Base-by-base conservation (phyloP, 208 protist genomes). In the Jaenimonas drosophilae region DNA sequence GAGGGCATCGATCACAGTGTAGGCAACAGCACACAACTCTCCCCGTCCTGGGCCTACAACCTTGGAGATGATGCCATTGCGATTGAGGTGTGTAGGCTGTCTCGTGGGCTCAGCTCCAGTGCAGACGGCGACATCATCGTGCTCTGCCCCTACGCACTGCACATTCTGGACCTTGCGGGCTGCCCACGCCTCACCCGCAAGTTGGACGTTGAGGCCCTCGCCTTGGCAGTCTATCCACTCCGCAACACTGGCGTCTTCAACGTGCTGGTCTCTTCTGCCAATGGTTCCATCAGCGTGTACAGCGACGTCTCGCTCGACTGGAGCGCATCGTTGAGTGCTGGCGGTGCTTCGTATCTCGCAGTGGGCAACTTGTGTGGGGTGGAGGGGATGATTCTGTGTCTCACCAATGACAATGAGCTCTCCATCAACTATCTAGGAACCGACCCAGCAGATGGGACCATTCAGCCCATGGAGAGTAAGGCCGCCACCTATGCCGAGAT, bases 371-470 rank as follows among this genome's bases (percentile, higher is more conserved):
- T 97, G 11, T 82, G 74, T 26, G 66, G 68, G 4, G 60, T 77
- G 4, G 42, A 76, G 12, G 88, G 88, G 28, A 72, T 96, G 57
- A 78, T 97, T 33, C 57, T 89, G 0, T 56, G 70, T 0, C 62
- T 97, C 11, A 57, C 43, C 42, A 57, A 75, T 0, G 65, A 88
- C 9, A 86, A 85, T 23, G 54, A 23, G 3, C 43, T 96, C 1
- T 49, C 64, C 9, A 56, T 93, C 16, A 85, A 81, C 50, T 98
- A 98, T 70, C 68, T 98, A 9, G 95, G 95, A 37, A 97, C 92
- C 1, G 91, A 97, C 55, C 91, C 91, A 1, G 70, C 79, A 0
- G 72, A 77, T 1, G 55, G 74, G 1, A 74, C 77, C 0, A 70
- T 89, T 19, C 72, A 81, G 36, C 68, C 76, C 1, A 42, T 93